Base-by-base conservation (phyloP, 495 filamentous ascomycete genomes). In the Tuber melanosporum region DNA sequence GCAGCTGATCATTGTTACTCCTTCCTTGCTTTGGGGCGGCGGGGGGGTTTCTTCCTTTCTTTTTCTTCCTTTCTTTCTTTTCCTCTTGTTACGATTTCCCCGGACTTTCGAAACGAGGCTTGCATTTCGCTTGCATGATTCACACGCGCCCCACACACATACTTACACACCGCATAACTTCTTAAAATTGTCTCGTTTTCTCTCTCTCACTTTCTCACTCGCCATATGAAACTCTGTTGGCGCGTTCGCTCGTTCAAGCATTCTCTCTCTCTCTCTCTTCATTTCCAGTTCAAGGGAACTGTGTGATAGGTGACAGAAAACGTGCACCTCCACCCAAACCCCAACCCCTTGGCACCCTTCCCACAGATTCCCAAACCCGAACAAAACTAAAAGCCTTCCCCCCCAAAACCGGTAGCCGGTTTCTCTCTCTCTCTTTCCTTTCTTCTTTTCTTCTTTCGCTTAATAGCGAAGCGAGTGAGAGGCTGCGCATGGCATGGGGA, bases 71-170 rank as follows among this genome's bases (percentile, higher is more conserved):
- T 32, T 32, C 32, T 32, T 32, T 32, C 32, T 32, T 32, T 32
- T 32, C 49, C 7, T 8, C 22, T 26, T 57, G 7, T 5, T 12
- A n/a, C 26, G 20, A n/a, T 57, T 57, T 62, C 52, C 52, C 52
- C 52, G 22, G 52, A 62, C n/a, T 62, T 62, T 62, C 52, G n/a
- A 62, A 62, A 26, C n/a, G 52, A 62, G 52, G n/a, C 52, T 62
- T 62, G 52, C 52, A 62, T 62, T 5, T 32, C 4, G n/a, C 12
- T 62, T 8, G 8, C n/a, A 57, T 57, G 26, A 57, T 57, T 57
- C 22, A 57, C 22, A 57, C 49, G 52, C n/a, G 15, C n/a, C 52
- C 10, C n/a, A 62, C 10, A 32, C n/a, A 62, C 52, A 57, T 5
- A 57, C 49, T n/a, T 22, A 26, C n/a, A 62, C 52, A 14, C n/a